Evolutionary conservation across 1,284 basidiomycete genomes (phyloP), one percentile per base, ranked within the genome.

Genomic region (Marasmius fiardii): DNA sequence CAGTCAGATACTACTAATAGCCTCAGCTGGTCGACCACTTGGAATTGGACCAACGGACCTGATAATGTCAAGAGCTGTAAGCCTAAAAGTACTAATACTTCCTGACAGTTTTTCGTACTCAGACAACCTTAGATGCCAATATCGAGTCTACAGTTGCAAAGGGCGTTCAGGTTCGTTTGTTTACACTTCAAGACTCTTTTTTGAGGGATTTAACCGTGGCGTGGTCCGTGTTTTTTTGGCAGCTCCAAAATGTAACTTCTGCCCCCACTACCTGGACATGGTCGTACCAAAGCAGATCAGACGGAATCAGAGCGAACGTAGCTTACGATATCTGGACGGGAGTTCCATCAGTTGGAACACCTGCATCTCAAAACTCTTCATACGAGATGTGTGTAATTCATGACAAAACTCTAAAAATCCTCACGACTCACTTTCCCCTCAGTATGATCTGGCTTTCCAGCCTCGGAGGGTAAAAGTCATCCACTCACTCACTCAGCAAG

Each of bases 381-480:
- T 83, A 73, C 60, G 82, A 83, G 62, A 81, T 83, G 81, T 81
- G 65, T 41, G 77, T 54, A 3, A 1, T 11, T 14, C 24, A 31
- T 2, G 26, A 44, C n/a, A n/a, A n/a, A n/a, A n/a, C n/a, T n/a
- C n/a, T n/a, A n/a, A n/a, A n/a, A n/a, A n/a, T n/a, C n/a, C n/a
- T 37, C 16, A 21, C 31, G 10, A 20, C n/a, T 34, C 24, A 47
- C 12, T 31, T 24, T n/a, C n/a, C 43, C 5, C 57, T 28, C 10
- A 82, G 80, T 58, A 84, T 83, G 82, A 82, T 83, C 56, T 83
- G 81, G 82, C 74, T 83, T 18, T 82, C 81, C 49, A 76, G 80
- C 39, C 71, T 74, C n/a, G 82, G 81, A 65, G 79, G 78, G 81
- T 83, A 64, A 51, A 61, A n/a, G 39, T 3, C n/a, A n/a, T n/a